Evolutionary conservation across 345 rosid genomes (phyloP).

Genomic region (Trapa bicornis): DNA sequence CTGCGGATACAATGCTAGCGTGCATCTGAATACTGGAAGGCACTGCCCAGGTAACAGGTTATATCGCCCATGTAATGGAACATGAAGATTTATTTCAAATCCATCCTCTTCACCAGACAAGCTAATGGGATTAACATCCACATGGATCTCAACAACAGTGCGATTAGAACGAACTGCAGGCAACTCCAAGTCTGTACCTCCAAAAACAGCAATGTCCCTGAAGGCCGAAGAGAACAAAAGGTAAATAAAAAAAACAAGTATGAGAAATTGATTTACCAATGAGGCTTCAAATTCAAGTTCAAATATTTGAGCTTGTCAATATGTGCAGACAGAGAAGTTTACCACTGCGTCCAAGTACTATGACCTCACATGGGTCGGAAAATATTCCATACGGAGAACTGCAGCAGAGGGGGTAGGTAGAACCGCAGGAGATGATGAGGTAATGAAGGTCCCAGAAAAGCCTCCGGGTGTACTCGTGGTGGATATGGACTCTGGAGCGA

Average conservation of each 20-base stretch:
- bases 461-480: too few species aligned
- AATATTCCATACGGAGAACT: too few species aligned
- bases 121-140: constrained; percentile 19
- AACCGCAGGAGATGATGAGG: too few species aligned
- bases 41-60: constrained; percentile 40
- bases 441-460: too few species aligned
- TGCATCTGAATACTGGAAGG: constrained; percentile 47
- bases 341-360: constrained; percentile 44
- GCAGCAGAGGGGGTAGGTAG: too few species aligned
- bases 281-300: background rate
- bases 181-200: constrained; percentile 79
- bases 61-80: constrained; percentile 82
- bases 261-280: background rate
- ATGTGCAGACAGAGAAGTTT: background rate
- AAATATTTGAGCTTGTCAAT: too few species aligned
- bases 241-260: background rate
- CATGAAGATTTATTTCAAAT: constrained; percentile 33
- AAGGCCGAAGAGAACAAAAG: constrained; percentile 24
- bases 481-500: too few species aligned
- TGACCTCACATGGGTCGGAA: constrained; percentile 45
- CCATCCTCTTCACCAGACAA: constrained; percentile 15
- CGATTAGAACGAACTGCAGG: constrained; percentile 63
- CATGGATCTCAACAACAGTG: constrained; percentile 68
- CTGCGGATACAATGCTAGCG: constrained; percentile 32
- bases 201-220: constrained; percentile 47